These are phyloP conservation scores for Paracoccidioides lutzii DNA, from an alignment of 2,329 filamentous ascomycete species.

Conservation along the genomic window DNA sequence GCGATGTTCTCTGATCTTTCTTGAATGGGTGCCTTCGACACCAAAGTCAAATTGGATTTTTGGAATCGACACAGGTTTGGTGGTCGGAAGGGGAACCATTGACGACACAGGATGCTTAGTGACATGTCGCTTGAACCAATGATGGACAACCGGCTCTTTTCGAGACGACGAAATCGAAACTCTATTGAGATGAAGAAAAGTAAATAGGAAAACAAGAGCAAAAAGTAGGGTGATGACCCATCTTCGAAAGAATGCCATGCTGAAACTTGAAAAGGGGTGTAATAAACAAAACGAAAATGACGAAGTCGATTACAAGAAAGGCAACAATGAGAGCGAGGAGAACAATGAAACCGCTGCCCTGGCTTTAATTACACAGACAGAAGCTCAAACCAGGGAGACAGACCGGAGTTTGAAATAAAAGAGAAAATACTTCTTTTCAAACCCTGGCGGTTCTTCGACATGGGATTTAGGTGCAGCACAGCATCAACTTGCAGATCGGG, in stretches of 20 bases:
- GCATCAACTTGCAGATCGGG: too few relatives aligned
- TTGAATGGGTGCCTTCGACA: slow-evolving; percentile 15
- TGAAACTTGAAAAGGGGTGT: not conserved
- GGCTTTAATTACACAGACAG: not conserved
- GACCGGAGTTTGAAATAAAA: not conserved
- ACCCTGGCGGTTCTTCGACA: too few relatives aligned
- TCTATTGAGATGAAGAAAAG: slow-evolving; percentile 2
- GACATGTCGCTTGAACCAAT: slow-evolving; percentile 11
- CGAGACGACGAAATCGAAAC: not conserved
- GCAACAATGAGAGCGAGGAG: not conserved
- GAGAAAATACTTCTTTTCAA: not conserved
- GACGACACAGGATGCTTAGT: slow-evolving; percentile 14
- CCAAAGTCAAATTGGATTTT: slow-evolving; percentile 18
- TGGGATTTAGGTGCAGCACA: too few relatives aligned
- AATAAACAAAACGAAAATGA: not conserved
- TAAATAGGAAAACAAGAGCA: slow-evolving; percentile 6
- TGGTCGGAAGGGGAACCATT: slow-evolving; percentile 14
- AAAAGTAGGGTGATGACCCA: slow-evolving; percentile 6
- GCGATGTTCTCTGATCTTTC: slow-evolving; percentile 27
- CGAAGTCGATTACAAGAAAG: not conserved
- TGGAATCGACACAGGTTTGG: slow-evolving; percentile 14
- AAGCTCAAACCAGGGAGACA: not conserved
- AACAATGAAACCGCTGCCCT: not conserved
- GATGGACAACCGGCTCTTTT: not conserved
- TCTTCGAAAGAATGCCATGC: slow-evolving; percentile 8